Evolutionary conservation across 352 stramenopile genomes (phyloP).

Genomic region (Phytophthora parvispora): DNA sequence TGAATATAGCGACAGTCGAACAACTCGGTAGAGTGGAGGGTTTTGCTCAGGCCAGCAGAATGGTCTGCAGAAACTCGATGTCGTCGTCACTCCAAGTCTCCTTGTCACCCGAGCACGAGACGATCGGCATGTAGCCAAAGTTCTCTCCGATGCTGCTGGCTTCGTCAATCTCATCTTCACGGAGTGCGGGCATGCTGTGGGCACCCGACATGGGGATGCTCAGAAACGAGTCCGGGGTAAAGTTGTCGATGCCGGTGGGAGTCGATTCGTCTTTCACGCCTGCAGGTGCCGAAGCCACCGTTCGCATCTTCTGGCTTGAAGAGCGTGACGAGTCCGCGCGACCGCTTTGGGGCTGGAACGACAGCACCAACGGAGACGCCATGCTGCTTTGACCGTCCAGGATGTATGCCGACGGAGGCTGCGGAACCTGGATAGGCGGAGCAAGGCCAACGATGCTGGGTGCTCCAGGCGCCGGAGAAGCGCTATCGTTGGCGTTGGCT

Average conservation of each 20-base stretch:
- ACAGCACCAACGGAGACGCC: slow-evolving; percentile 21
- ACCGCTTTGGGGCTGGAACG: slow-evolving; percentile 18
- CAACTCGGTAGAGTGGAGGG: slow-evolving; percentile 22
- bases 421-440: slow-evolving; percentile 56
- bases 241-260: slow-evolving; percentile 73
- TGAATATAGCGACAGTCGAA: slow-evolving; percentile 38
- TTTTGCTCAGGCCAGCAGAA: slow-evolving; percentile 63
- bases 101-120: slow-evolving; percentile 53
- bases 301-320: neutral
- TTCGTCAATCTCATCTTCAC: slow-evolving; percentile 35
- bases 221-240: slow-evolving; percentile 64
- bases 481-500: slow-evolving; percentile 1
- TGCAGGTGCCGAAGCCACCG: neutral
- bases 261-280: slow-evolving; percentile 37
- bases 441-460: slow-evolving; percentile 30
- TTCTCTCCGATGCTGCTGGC: slow-evolving; percentile 42
- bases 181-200: slow-evolving; percentile 15
- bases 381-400: slow-evolving; percentile 14
- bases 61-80: slow-evolving; percentile 82
- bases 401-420: slow-evolving; percentile 13
- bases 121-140: slow-evolving; percentile 56
- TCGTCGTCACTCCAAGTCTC: slow-evolving; percentile 86
- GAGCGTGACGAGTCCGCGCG: neutral
- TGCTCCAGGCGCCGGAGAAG: neutral
- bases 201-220: slow-evolving; percentile 30